A percentile compares a stretch with the other conserved stretches of the same genome.
Conservation (phyloP, 441 rosid species). For the Viola pubescens region DNA sequence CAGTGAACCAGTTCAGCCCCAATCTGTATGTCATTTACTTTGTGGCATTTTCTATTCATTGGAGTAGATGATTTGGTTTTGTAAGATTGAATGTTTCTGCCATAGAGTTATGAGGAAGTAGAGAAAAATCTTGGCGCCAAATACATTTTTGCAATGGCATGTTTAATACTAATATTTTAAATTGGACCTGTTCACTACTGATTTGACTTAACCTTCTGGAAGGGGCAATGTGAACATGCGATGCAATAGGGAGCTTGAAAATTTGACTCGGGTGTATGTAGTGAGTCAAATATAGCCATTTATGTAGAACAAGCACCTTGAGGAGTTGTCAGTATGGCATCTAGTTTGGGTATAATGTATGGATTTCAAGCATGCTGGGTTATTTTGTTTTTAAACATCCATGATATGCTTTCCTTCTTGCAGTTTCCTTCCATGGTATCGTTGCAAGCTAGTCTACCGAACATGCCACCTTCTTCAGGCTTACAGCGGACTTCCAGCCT, state of each 20-base stretch:
- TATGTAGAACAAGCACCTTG: too few relatives aligned
- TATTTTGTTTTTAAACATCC: not conserved
- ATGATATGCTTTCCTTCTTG: constrained; percentile 18
- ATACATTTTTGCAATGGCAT: not conserved
- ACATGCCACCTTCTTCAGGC: constrained; percentile 38
- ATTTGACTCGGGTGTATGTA: too few relatives aligned
- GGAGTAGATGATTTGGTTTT: not conserved
- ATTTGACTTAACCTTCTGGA: too few relatives aligned
- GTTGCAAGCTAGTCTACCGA: constrained; percentile 60
- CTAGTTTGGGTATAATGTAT: too few relatives aligned
- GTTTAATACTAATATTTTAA: too few relatives aligned
- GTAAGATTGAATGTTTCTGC: not conserved
- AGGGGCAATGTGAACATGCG: too few relatives aligned
- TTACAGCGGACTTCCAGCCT: constrained; percentile 35
- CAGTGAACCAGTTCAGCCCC: constrained; percentile 42
- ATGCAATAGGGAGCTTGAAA: too few relatives aligned
- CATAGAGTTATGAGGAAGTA: not conserved
- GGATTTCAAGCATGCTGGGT: too few relatives aligned
- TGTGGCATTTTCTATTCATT: constrained; percentile 8
- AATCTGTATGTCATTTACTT: constrained; percentile 38
- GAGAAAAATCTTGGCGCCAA: not conserved
- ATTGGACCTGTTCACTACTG: too few relatives aligned
- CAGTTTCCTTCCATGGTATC: constrained; percentile 75
- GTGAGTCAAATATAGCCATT: too few relatives aligned
- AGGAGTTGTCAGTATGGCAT: too few relatives aligned